Conservation (phyloP, 2,329 filamentous ascomycete genomes). For the Fusarium marasasianum region DNA sequence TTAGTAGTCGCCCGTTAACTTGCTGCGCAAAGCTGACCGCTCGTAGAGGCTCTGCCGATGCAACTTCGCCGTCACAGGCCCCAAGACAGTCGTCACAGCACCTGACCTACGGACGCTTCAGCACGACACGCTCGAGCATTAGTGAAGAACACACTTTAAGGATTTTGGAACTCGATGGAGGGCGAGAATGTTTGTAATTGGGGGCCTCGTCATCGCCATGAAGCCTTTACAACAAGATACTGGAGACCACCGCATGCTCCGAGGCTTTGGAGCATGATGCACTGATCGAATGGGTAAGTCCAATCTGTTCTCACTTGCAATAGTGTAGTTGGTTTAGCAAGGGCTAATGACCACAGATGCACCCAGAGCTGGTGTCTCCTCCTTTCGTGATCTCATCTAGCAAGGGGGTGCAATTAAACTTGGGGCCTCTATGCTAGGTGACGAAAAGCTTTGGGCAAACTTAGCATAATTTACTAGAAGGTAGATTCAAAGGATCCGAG, state of each 20-base stretch:
- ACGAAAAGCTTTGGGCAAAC: too few relatives aligned
- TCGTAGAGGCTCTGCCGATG: fast-evolving
- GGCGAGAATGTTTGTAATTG: neutral
- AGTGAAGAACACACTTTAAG: fast-evolving
- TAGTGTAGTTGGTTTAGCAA: too few relatives aligned
- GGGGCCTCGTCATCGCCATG: neutral
- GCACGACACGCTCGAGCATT: neutral
- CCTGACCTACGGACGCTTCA: fast-evolving
- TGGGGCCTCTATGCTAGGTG: fast-evolving
- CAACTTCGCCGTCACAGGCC: fast-evolving
- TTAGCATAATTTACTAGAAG: too few relatives aligned
- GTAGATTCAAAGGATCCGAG: too few relatives aligned
- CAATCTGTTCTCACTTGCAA: too few relatives aligned
- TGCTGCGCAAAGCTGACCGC: neutral
- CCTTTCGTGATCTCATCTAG: too few relatives aligned
- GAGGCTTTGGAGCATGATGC: too few relatives aligned
- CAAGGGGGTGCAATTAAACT: fast-evolving
- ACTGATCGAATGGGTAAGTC: too few relatives aligned
- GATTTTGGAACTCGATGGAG: neutral
- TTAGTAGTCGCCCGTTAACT: fast-evolving
- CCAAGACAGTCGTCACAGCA: neutral
- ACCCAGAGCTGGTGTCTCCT: neutral
- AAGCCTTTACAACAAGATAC: fast-evolving
- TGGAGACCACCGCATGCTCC: too few relatives aligned
- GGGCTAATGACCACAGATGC: fast-evolving